Evolutionary conservation across 345 rosid species (phyloP).

Genomic region (Salix brachista): DNA sequence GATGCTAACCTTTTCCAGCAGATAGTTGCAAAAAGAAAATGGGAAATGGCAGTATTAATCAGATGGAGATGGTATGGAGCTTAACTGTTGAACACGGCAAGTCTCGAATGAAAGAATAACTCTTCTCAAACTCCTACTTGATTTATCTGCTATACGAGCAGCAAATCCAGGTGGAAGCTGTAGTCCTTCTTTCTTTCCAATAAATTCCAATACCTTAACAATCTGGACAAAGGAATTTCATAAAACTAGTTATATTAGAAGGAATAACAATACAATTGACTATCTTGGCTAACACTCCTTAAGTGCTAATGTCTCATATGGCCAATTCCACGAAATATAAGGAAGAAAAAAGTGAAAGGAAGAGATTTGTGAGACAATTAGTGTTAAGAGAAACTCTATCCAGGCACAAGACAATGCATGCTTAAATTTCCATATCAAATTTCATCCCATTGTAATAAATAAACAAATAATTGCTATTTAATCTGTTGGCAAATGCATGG

Average conservation of each 20-base stretch:
- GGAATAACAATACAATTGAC: background rate
- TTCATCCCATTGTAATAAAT: background rate
- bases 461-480: background rate
- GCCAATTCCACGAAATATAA: conserved; percentile 1
- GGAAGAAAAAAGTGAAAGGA: background rate
- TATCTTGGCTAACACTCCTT: background rate
- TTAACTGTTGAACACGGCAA: conserved; percentile 84
- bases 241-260: background rate
- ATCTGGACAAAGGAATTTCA: conserved; percentile 43
- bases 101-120: conserved; percentile 87
- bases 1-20: background rate
- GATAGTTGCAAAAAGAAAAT: conserved; percentile 1
- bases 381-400: background rate
- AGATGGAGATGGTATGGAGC: background rate
- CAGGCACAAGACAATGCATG: background rate
- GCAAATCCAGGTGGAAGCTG: conserved; percentile 84
- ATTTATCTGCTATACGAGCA: conserved; percentile 77
- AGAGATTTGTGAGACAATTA: background rate
- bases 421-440: background rate
- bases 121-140: conserved; percentile 81
- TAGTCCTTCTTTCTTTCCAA: conserved; percentile 79
- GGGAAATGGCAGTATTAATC: background rate
- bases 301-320: background rate
- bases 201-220: conserved; percentile 69
- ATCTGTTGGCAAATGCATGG: background rate